Base-by-base conservation (phyloP, 768 basidiomycete genomes). In the Calocera cornea region DNA sequence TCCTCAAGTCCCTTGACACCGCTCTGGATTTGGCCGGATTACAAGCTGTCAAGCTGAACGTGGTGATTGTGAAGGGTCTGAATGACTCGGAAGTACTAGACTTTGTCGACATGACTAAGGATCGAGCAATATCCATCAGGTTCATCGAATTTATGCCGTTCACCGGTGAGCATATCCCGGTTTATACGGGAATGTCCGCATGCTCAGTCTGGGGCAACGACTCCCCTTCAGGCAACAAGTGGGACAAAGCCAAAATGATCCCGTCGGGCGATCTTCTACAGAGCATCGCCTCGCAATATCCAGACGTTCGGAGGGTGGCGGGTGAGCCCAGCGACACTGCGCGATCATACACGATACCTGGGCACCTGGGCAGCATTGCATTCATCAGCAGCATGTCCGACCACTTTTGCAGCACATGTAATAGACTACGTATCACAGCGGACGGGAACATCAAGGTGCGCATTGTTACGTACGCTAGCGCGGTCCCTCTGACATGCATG, bases 121-220 rank as follows among this genome's bases (percentile, higher is more conserved):
- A 87, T 50, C 79, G 79, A 50, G 75, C 78, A 1, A 76, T 92
- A 29, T 89, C 84, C 41, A 84, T 93, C 41, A 84, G 93, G 40
- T 92, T 95, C 75, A 95, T 94, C 68, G 92, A 94, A 76, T 95
- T 90, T 74, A 95, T 95, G 93, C 91, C 92, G 12, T 95, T 95
- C 75, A 88, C 86, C 71, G 92, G 88, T 89, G 70, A 70, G 76
- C 44, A 47, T 72, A 24, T 24, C 64, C 41, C 1, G 19, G 11
- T 8, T 65, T 68, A 40, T 50, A 41, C 24, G 24, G 22, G 47
- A 27, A 22, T 49, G 34, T 44, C 67, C 38, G 36, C 29, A 44
- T 14, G 41, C 67, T 38, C 41, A 41, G 66, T 64, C 60, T n/a
- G 34, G 31, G 33, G 41, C 67, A 67, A 22, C 65, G 63, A 49